These are phyloP conservation scores for Paecilomyces formosus DNA, from an alignment of 2,329 filamentous ascomycete species.

Conservation along the genomic window DNA sequence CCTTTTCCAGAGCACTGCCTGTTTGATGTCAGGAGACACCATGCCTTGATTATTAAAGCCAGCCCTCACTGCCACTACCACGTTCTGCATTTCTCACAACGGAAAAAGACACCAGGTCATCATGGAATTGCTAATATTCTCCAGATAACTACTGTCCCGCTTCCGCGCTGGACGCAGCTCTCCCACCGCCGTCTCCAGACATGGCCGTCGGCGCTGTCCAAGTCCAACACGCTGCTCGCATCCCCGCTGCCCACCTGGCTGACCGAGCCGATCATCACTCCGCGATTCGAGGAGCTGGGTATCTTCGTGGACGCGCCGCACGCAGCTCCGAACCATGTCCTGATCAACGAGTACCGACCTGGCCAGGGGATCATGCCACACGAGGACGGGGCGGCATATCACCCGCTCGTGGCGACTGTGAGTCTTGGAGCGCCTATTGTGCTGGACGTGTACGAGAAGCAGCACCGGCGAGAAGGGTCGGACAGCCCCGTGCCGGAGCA, in stretches of 20 bases:
- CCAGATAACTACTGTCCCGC: slow-evolving; percentile 55
- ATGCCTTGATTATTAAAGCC: not conserved
- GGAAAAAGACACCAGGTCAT: not conserved
- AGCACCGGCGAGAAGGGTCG: slow-evolving; percentile 18
- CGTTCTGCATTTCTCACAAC: too few species aligned
- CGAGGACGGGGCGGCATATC: slow-evolving; percentile 84
- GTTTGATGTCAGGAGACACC: not conserved
- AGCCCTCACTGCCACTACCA: too few species aligned
- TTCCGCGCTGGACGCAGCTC: slow-evolving; percentile 77
- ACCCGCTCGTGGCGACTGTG: slow-evolving; percentile 82
- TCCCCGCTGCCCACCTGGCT: slow-evolving; percentile 69
- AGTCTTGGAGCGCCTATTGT: slow-evolving; percentile 73
- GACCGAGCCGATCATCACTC: slow-evolving; percentile 54
- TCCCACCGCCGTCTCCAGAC: slow-evolving; percentile 86
- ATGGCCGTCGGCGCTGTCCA: slow-evolving; percentile 76
- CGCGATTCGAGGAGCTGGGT: slow-evolving; percentile 42
- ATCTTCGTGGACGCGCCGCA: slow-evolving; percentile 64
- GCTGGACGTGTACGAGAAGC: slow-evolving; percentile 65
- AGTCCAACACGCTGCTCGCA: slow-evolving; percentile 65
- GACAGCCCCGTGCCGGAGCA: slow-evolving; percentile 43
- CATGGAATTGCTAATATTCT: not conserved
- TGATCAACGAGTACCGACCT: slow-evolving; percentile 85
- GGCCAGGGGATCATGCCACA: slow-evolving; percentile 96
- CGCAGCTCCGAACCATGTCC: slow-evolving; percentile 72
- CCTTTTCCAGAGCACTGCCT: not conserved